Evolutionary conservation across 1,139 yeast species (phyloP).

Genomic region (Wickerhamomyces sp.): DNA sequence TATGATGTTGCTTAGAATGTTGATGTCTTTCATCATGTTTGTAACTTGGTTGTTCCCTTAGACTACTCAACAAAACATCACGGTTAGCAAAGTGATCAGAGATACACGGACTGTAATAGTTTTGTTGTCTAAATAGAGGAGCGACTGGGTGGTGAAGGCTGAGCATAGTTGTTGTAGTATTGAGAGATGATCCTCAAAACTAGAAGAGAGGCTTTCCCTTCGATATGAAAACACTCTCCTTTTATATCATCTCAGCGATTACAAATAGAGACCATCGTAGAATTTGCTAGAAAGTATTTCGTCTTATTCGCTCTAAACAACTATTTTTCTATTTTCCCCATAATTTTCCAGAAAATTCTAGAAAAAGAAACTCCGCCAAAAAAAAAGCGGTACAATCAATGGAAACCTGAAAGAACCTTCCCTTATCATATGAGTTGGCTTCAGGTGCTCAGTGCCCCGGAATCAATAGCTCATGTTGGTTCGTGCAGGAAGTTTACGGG

Average conservation of each 20-base stretch:
- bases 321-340: not conserved
- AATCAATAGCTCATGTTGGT: not conserved
- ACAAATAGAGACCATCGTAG: not conserved
- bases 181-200: too few relatives aligned
- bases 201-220: too few relatives aligned
- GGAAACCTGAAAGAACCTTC: not conserved
- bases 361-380: too few relatives aligned
- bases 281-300: slow-evolving; percentile 5
- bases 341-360: slow-evolving; percentile 1
- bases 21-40: too few relatives aligned
- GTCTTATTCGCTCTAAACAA: not conserved
- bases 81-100: too few relatives aligned
- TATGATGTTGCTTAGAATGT: slow-evolving; percentile 1
- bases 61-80: too few relatives aligned
- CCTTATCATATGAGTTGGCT: not conserved
- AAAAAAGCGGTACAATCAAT: not conserved
- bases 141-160: too few relatives aligned
- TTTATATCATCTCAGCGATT: not conserved
- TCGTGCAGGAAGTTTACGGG: not conserved
- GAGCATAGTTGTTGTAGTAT: too few relatives aligned
- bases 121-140: slow-evolving; percentile 1
- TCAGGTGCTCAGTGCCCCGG: not conserved
- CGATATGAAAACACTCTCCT: not conserved
- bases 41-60: too few relatives aligned
- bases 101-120: too few relatives aligned